Evolutionary conservation across 1,284 basidiomycete genomes (phyloP).

Genomic region (Coriolopsis trogii): DNA sequence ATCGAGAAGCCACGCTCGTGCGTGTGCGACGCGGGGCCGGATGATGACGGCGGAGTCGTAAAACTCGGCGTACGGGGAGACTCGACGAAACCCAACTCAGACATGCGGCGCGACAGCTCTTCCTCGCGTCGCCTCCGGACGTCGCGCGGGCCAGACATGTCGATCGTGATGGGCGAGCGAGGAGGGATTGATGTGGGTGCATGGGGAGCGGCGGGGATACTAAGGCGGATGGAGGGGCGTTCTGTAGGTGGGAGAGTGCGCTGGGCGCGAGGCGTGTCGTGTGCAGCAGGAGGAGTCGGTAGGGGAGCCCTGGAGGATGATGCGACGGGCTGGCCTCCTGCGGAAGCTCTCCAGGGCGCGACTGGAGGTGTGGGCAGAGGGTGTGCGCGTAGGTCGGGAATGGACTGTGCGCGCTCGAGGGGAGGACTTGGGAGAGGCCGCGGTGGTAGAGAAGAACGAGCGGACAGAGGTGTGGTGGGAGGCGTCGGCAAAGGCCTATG

Average conservation of each 20-base stretch:
- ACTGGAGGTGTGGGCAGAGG: slow-evolving; percentile 12
- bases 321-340: neutral
- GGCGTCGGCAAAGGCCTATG: slow-evolving; percentile 18
- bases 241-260: neutral
- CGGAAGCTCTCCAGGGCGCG: too few species aligned
- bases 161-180: slow-evolving; percentile 22
- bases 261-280: neutral
- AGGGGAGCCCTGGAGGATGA: neutral
- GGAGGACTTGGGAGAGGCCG: slow-evolving; percentile 21
- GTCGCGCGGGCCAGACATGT: slow-evolving; percentile 15
- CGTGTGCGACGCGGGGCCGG: neutral
- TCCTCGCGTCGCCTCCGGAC: slow-evolving; percentile 21
- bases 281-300: neutral
- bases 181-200: slow-evolving; percentile 6
- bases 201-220: slow-evolving; percentile 1
- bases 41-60: too few species aligned
- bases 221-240: slow-evolving; percentile 13
- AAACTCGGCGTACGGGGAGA: neutral
- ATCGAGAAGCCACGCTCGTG: slow-evolving; percentile 7
- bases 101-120: slow-evolving; percentile 20
- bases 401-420: slow-evolving; percentile 3
- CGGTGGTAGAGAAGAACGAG: slow-evolving; percentile 2
- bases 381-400: neutral
- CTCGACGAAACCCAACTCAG: slow-evolving; percentile 22
- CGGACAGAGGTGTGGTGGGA: slow-evolving; percentile 2